A percentile compares a stretch with the other conserved stretches of the same genome.
phyloP scores from a whole-genome alignment of 208 protist genomes.

The Crithidia acanthocephali region DNA sequence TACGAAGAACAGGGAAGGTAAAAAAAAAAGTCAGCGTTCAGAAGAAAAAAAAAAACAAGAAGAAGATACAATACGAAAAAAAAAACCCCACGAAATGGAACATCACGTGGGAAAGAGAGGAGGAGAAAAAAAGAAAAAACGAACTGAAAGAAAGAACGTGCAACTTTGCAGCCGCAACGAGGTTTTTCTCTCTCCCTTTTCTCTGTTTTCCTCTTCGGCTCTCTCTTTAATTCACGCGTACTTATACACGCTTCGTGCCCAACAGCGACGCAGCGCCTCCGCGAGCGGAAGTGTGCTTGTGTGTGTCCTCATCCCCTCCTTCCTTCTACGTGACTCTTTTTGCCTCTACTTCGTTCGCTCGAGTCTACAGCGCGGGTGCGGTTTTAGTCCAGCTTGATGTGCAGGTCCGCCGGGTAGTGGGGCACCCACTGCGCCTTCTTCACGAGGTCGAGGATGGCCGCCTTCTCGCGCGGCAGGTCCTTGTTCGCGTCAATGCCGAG shows the following conservation, averaged over 20 bases:
- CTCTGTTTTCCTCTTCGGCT: not conserved
- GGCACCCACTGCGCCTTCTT: constrained; percentile 69
- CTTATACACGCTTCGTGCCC: no score
- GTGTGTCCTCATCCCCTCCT: no score
- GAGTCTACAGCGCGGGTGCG: not conserved
- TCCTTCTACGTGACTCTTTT: not conserved
- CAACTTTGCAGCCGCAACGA: no score
- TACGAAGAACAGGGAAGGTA: no score
- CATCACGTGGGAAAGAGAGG: constrained; percentile 4
- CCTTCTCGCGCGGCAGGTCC: constrained; percentile 50
- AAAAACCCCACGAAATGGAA: no score
- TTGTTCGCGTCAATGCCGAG: constrained; percentile 62
- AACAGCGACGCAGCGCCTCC: no score
- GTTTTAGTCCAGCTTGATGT: constrained; percentile 16
- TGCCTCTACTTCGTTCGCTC: not conserved
- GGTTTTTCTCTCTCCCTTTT: no score
- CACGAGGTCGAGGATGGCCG: constrained; percentile 46
- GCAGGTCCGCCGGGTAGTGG: constrained; percentile 59
- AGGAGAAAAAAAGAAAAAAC: constrained; percentile 1
- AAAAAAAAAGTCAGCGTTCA: no score
- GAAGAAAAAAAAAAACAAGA: no score
- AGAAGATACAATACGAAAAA: not conserved
- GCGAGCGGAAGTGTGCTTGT: no score
- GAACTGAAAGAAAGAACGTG: not conserved
- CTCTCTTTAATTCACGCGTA: no score